Percentiles rank a stretch among this genome's conserved stretches.
phyloP scores from a whole-genome alignment of 129 eudicot species.

The Flaveria robusta region DNA sequence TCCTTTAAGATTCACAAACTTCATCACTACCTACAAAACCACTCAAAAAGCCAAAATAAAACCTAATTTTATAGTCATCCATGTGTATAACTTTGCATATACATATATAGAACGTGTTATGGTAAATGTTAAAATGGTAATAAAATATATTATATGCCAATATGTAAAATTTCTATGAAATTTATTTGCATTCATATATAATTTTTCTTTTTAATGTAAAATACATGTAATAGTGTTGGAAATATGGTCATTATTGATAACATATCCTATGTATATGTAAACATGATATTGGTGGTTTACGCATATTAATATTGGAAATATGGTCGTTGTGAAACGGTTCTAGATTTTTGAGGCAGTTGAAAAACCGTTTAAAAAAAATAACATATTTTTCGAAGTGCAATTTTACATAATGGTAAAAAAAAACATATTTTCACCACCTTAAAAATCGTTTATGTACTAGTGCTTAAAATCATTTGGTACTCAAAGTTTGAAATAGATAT shows the following conservation, averaged over 20 bases:
- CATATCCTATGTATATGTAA: background rate
- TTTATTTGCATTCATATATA: too few species aligned
- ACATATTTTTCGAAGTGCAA: too few species aligned
- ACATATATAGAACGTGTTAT: background rate
- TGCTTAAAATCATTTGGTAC: background rate
- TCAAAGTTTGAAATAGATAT: background rate
- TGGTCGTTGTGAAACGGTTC: too few species aligned
- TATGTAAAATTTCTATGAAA: too few species aligned
- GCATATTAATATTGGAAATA: too few species aligned
- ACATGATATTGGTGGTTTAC: background rate
- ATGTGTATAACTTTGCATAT: slow-evolving; percentile 15
- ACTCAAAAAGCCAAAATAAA: background rate
- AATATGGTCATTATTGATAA: background rate
- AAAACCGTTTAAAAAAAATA: too few species aligned
- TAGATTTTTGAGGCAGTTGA: too few species aligned
- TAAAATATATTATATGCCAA: too few species aligned
- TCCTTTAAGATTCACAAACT: slow-evolving; percentile 5
- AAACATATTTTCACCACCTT: too few species aligned
- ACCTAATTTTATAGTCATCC: slow-evolving; percentile 8
- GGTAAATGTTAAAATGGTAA: background rate
- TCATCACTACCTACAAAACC: background rate
- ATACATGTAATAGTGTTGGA: too few species aligned
- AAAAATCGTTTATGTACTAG: background rate
- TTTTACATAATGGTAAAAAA: too few species aligned
- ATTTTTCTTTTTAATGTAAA: too few species aligned